Evolutionary conservation across 345 rosid species (phyloP).

Genomic region (Eucalyptus grandis): DNA sequence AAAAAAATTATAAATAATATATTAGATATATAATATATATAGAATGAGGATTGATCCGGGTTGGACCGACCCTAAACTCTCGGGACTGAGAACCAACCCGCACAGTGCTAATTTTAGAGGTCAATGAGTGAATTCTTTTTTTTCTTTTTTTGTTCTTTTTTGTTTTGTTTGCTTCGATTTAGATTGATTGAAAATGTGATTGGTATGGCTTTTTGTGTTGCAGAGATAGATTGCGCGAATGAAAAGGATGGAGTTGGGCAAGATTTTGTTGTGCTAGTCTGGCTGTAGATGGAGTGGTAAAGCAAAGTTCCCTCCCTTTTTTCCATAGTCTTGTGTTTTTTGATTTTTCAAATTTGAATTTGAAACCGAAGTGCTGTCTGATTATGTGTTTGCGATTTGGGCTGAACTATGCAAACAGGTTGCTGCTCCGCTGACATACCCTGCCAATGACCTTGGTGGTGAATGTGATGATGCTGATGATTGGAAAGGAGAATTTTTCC

Average conservation of each 20-base stretch:
- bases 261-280: neutral
- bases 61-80: too few species aligned
- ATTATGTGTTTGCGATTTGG: neutral
- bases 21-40: too few species aligned
- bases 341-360: neutral
- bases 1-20: too few species aligned
- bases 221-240: neutral
- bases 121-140: neutral
- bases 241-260: neutral
- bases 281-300: neutral
- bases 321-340: neutral
- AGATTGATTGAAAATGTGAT: neutral
- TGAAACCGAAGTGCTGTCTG: neutral
- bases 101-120: neutral
- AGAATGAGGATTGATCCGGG: too few species aligned
- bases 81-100: too few species aligned
- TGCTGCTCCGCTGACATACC: slow-evolving; percentile 61
- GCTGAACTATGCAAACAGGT: slow-evolving; percentile 18
- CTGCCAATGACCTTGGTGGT: slow-evolving; percentile 41
- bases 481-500: slow-evolving; percentile 93
- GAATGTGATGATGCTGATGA: slow-evolving; percentile 45
- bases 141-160: neutral
- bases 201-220: neutral
- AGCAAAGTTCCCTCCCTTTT: neutral
- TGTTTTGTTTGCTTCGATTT: neutral